Evolutionary conservation across 768 basidiomycete species (phyloP).

Genomic region (Termitomyces eurrhizus): DNA sequence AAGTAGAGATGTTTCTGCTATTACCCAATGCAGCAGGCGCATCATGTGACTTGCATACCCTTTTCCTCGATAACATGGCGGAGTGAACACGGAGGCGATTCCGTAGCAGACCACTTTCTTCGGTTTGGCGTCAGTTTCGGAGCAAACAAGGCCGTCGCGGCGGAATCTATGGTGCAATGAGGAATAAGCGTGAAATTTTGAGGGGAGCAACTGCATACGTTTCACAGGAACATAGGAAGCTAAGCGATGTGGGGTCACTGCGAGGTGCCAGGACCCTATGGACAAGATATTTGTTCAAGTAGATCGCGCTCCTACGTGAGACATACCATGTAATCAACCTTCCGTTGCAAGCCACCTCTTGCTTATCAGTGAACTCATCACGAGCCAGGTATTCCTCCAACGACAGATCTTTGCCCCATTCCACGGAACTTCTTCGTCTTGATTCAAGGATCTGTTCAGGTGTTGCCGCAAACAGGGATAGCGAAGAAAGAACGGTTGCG

Average conservation of each 20-base stretch:
- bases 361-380: constrained; percentile 33
- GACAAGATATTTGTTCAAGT: not conserved
- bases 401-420: constrained; percentile 43
- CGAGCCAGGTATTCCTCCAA: constrained; percentile 44
- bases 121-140: constrained; percentile 8
- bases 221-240: constrained; percentile 59
- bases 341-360: constrained; percentile 42
- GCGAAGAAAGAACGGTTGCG: constrained; percentile 11
- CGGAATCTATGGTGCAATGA: constrained; percentile 19
- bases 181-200: not conserved
- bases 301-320: not conserved
- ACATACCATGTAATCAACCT: constrained; percentile 26
- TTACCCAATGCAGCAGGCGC: constrained; percentile 56
- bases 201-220: constrained; percentile 36
- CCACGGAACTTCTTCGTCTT: constrained; percentile 30
- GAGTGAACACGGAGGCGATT: constrained; percentile 57
- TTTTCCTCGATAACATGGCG: constrained; percentile 40
- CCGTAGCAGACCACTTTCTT: constrained; percentile 43
- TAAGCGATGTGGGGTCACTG: constrained; percentile 42
- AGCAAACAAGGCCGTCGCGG: constrained; percentile 27
- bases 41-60: constrained; percentile 65
- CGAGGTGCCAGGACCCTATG: constrained; percentile 57
- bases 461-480: constrained; percentile 48
- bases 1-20: constrained; percentile 28
- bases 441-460: constrained; percentile 39